A percentile compares a stretch with the other conserved stretches of the same genome.
phyloP scores from a whole-genome alignment of 2,329 filamentous ascomycete genomes.

The Penicillium sp. region DNA sequence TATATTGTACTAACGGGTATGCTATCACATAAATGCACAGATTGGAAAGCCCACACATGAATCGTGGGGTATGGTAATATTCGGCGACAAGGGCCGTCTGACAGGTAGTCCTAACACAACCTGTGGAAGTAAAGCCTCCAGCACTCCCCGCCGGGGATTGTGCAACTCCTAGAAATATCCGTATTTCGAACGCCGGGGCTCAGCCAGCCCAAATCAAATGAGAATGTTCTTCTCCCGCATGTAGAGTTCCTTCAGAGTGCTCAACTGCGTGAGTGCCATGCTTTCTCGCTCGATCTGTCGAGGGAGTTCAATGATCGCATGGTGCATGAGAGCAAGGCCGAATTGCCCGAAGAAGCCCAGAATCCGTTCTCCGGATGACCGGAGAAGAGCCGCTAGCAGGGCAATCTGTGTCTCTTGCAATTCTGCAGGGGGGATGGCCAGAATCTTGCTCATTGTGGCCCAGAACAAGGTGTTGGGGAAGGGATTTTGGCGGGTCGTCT shows the following conservation, averaged over 20 bases:
- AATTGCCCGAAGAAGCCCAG: constrained; percentile 78
- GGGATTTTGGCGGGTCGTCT: constrained; percentile 67
- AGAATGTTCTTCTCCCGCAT: constrained; percentile 39
- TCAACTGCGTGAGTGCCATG: constrained; percentile 42
- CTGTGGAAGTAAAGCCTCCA: neutral
- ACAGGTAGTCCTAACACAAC: neutral
- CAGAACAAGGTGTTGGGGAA: constrained; percentile 82
- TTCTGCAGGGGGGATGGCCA: constrained; percentile 69
- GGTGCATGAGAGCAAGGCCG: constrained; percentile 68
- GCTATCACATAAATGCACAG: neutral
- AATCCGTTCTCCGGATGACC: constrained; percentile 73
- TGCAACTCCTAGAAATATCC: neutral
- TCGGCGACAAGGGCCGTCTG: neutral
- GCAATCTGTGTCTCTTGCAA: constrained; percentile 73
- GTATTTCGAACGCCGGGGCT: constrained; percentile 1
- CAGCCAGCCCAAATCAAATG: constrained; percentile 23
- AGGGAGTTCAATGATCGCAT: constrained; percentile 75
- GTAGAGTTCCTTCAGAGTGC: constrained; percentile 41
- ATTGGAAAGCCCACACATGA: neutral
- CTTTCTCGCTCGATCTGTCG: constrained; percentile 33
- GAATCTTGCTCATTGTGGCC: constrained; percentile 71
- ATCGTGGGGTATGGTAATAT: constrained; percentile 1
- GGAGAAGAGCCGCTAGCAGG: constrained; percentile 70
- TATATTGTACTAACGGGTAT: neutral
- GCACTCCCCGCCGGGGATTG: neutral